Percentiles rank a stretch among this genome's conserved stretches.
Conservation (phyloP, 2,329 filamentous ascomycete genomes). For the Alternaria consortialis region DNA sequence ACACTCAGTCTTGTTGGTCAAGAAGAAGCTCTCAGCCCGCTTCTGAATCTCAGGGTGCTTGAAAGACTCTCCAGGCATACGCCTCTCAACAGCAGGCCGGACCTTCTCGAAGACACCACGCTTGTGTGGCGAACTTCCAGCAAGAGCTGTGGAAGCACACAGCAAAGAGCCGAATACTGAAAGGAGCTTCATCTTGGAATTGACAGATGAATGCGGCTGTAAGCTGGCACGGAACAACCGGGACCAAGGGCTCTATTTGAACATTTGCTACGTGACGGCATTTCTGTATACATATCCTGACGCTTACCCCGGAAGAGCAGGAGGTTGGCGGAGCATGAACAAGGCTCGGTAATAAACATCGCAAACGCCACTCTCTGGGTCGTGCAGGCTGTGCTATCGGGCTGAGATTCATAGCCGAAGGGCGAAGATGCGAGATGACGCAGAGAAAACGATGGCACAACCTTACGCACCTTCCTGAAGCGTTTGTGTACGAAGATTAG, state of each 20-base stretch:
- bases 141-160: constrained; percentile 43
- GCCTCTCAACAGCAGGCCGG: constrained; percentile 41
- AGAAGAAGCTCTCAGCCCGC: constrained; percentile 42
- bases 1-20: constrained; percentile 48
- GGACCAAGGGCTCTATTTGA: constrained; percentile 29
- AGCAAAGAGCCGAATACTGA: constrained; percentile 38
- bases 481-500: constrained; percentile 5
- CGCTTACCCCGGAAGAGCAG: constrained; percentile 33
- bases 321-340: constrained; percentile 9
- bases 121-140: constrained; percentile 38
- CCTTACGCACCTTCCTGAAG: constrained; percentile 27
- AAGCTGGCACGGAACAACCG: not conserved
- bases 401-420: constrained; percentile 6
- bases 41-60: constrained; percentile 45
- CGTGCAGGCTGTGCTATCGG: constrained; percentile 9
- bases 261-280: constrained; percentile 20
- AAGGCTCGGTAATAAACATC: constrained; percentile 4
- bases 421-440: constrained; percentile 18
- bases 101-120: constrained; percentile 39
- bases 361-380: constrained; percentile 5
- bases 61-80: constrained; percentile 38
- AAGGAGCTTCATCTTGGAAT: constrained; percentile 45
- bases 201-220: constrained; percentile 16
- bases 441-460: constrained; percentile 2
- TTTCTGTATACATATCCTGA: constrained; percentile 11